Evolutionary conservation across 805 yeast genomes (phyloP).

Genomic region (Metschnikowia corniflorae): DNA sequence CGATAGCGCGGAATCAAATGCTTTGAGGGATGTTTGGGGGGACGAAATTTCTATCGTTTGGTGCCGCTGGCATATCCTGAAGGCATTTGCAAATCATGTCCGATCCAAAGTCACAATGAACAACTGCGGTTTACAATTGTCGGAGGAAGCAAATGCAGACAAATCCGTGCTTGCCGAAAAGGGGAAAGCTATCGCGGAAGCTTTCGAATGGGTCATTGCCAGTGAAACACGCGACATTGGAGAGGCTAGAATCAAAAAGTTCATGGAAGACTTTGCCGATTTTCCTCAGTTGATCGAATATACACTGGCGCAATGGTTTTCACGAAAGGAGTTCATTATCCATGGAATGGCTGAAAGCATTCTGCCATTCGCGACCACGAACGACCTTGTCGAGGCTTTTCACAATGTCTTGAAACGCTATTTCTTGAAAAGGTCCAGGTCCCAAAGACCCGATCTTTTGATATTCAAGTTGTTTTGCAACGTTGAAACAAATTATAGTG

Average conservation of each 20-base stretch:
- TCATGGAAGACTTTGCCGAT: background rate
- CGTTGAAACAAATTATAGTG: background rate
- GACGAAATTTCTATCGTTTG: background rate
- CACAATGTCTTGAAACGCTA: constrained; percentile 1
- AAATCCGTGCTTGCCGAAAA: background rate
- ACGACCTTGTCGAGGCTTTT: background rate
- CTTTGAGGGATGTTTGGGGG: background rate
- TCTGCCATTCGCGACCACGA: background rate
- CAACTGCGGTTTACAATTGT: background rate
- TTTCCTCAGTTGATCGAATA: background rate
- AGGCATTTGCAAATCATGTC: background rate
- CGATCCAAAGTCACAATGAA: background rate
- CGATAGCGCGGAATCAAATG: background rate
- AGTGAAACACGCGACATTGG: background rate
- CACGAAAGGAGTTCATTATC: background rate
- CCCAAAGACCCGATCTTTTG: background rate
- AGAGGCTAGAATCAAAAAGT: background rate
- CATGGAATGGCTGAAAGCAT: background rate
- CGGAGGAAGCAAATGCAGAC: background rate
- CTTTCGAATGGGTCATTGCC: background rate
- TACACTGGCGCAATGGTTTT: background rate
- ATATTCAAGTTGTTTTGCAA: background rate
- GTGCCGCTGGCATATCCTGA: constrained; percentile 1
- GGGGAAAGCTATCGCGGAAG: background rate
- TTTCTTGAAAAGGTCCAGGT: background rate